These are phyloP conservation scores for Phyllosticta citrichinensis DNA, from an alignment of 2,329 filamentous ascomycete species.

Conservation along the genomic window DNA sequence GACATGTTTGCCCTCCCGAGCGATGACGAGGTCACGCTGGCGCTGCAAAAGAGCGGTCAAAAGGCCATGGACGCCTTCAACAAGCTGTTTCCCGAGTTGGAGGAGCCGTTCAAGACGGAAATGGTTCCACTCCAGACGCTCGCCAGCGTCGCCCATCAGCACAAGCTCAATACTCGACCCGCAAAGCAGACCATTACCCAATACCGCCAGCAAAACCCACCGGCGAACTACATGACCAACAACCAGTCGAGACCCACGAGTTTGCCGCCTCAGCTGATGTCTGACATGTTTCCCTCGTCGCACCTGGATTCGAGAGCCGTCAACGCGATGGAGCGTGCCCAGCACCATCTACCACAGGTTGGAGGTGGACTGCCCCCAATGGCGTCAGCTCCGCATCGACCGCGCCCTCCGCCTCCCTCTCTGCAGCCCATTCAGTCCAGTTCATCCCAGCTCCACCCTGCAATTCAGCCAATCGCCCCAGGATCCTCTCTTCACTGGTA, in stretches of 20 bases:
- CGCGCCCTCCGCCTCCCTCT: not conserved
- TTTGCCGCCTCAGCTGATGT: not conserved
- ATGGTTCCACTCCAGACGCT: conserved; percentile 2
- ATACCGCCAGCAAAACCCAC: conserved; percentile 5
- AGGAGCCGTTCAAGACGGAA: conserved; percentile 6
- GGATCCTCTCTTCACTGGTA: not conserved
- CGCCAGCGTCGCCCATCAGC: conserved; percentile 5
- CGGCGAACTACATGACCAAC: not conserved
- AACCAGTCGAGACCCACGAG: not conserved
- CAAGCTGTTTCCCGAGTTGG: conserved; percentile 3
- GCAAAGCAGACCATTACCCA: conserved; percentile 1
- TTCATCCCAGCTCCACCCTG: not conserved
- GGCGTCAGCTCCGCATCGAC: not conserved
- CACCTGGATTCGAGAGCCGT: not conserved
- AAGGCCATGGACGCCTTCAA: conserved; percentile 5
- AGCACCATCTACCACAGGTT: not conserved
- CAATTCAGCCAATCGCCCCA: not conserved
- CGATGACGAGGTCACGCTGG: conserved; percentile 3
- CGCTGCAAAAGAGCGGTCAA: not conserved
- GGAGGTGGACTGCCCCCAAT: not conserved
- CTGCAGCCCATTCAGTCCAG: not conserved
- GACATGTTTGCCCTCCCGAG: conserved; percentile 9
- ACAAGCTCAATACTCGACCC: conserved; percentile 2
- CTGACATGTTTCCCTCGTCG: not conserved
- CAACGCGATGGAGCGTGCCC: not conserved